phyloP scores from a whole-genome alignment of 2,329 filamentous ascomycete genomes.

The Clonostachys byssicola region DNA sequence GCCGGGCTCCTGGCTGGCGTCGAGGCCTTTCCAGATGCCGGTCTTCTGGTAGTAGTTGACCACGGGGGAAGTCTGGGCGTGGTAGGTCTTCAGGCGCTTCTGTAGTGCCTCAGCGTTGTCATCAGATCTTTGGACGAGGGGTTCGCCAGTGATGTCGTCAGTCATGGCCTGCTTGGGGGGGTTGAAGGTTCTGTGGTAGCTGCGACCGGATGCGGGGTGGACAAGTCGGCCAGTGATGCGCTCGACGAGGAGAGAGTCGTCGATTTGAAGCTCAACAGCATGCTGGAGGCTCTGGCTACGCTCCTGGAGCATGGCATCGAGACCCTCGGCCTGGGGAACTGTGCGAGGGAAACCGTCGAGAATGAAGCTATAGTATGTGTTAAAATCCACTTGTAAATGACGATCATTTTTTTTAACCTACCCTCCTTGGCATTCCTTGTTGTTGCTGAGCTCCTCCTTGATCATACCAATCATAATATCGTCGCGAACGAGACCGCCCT shows the following conservation, averaged over 20 bases:
- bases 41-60: conserved; percentile 96
- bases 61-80: conserved; percentile 88
- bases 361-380: conserved; percentile 68
- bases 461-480: conserved; percentile 99
- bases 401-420: conserved; percentile 29
- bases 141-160: conserved; percentile 95
- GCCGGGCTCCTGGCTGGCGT: conserved; percentile 92
- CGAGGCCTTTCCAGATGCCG: conserved; percentile 93
- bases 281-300: conserved; percentile 86
- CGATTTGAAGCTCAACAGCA: conserved; percentile 94
- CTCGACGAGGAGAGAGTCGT: conserved; percentile 87
- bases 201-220: conserved; percentile 92
- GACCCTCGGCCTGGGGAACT: conserved; percentile 88
- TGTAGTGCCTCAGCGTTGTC: conserved; percentile 95
- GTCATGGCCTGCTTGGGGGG: conserved; percentile 91
- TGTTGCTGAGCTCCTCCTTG: conserved; percentile 91
- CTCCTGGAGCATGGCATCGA: conserved; percentile 83
- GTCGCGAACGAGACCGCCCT: conserved; percentile 94
- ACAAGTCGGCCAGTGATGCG: conserved; percentile 95
- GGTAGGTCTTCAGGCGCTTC: conserved; percentile 92
- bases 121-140: conserved; percentile 91
- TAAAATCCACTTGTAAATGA: neutral
- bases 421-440: conserved; percentile 96
- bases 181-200: conserved; percentile 99
- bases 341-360: conserved; percentile 98